Percentiles rank a stretch among this genome's conserved stretches.
Conservation (phyloP, 164 flowering plant genomes). For the Vitis cinerea region DNA sequence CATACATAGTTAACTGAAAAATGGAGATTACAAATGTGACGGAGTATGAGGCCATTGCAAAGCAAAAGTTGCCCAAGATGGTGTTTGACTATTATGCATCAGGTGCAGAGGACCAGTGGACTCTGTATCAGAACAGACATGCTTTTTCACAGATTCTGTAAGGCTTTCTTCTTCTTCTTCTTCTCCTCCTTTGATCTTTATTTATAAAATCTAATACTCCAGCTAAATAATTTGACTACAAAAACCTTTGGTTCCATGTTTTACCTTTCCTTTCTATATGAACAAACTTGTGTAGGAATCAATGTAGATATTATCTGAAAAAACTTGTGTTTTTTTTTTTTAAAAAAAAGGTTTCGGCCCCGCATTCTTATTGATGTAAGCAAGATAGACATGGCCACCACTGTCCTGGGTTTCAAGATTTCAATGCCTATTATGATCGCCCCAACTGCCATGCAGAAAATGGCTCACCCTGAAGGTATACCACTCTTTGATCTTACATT, state of each 20-base stretch:
- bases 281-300: no score
- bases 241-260: no score
- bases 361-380: no score
- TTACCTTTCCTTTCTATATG: no score
- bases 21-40: conserved; percentile 75
- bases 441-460: conserved; percentile 60
- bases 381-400: no score
- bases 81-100: conserved; percentile 82
- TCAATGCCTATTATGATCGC: conserved; percentile 70
- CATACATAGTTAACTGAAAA: conserved; percentile 6
- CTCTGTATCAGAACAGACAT: conserved; percentile 62
- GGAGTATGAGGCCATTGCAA: conserved; percentile 77
- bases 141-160: conserved; percentile 79
- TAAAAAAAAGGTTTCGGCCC: no score
- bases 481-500: neutral
- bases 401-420: conserved; percentile 46
- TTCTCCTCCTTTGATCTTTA: no score
- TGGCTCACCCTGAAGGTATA: conserved; percentile 69
- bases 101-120: conserved; percentile 93
- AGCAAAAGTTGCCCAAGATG: conserved; percentile 80
- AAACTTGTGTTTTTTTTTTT: no score
- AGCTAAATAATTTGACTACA: no score
- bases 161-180: conserved; percentile 16
- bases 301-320: no score
- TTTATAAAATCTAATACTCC: no score